These are phyloP conservation scores for Liriodendron chinense DNA, from an alignment of 164 flowering plant species.

Conservation along the genomic window DNA sequence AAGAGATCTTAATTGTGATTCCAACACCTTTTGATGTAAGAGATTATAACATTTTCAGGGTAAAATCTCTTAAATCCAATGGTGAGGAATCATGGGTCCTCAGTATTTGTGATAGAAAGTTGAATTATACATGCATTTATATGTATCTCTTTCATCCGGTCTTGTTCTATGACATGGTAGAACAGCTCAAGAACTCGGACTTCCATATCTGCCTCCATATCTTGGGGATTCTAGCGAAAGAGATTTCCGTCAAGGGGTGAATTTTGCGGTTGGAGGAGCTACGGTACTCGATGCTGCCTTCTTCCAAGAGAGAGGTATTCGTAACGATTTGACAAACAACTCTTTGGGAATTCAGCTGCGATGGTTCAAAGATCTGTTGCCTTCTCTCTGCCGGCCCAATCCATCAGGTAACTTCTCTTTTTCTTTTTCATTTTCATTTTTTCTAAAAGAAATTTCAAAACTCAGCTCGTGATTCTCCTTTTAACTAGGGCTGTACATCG, in stretches of 20 bases:
- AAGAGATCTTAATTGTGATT: too few species aligned
- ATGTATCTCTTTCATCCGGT: not conserved
- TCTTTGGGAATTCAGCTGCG: conserved; percentile 28
- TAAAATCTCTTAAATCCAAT: too few species aligned
- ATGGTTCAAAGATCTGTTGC: conserved; percentile 28
- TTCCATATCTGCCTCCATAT: conserved; percentile 42
- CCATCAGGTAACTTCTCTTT: not conserved
- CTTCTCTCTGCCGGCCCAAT: conserved; percentile 1
- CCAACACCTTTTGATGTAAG: too few species aligned
- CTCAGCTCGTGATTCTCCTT: too few species aligned
- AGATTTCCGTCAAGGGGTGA: conserved; percentile 31
- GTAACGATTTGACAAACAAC: not conserved
- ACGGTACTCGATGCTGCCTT: conserved; percentile 35
- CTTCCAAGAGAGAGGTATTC: conserved; percentile 19
- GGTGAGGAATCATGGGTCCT: too few species aligned
- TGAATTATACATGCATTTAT: not conserved
- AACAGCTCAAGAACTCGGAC: conserved; percentile 18
- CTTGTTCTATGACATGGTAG: not conserved
- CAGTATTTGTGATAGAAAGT: too few species aligned
- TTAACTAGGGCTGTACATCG: too few species aligned
- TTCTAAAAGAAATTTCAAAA: too few species aligned
- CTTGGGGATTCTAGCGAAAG: conserved; percentile 1
- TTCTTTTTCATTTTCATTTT: too few species aligned
- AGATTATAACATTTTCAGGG: too few species aligned
- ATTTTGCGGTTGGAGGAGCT: conserved; percentile 59